These are phyloP conservation scores for Sechiopsis laciniata DNA, from an alignment of 306 rosid genomes.

Conservation along the genomic window DNA sequence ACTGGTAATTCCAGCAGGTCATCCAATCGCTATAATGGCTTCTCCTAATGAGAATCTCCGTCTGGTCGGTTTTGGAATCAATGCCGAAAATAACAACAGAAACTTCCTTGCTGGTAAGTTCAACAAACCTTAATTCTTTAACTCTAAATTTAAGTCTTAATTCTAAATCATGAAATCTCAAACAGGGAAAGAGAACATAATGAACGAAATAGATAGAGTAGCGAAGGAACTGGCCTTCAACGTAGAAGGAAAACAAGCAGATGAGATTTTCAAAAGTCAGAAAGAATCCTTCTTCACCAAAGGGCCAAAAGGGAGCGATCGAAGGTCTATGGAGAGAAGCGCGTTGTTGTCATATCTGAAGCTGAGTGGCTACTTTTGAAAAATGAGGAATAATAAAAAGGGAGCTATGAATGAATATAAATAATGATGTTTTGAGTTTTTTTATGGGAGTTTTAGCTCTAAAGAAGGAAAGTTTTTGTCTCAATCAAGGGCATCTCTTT, in stretches of 20 bases:
- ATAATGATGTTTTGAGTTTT: not conserved
- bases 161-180: not conserved
- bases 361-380: not conserved
- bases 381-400: not conserved
- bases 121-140: too few species aligned
- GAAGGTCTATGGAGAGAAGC: not conserved
- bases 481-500: too few species aligned
- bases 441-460: too few species aligned
- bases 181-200: conserved; percentile 35
- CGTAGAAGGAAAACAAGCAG: conserved; percentile 25
- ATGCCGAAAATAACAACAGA: conserved; percentile 36
- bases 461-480: too few species aligned
- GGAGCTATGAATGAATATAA: not conserved
- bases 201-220: conserved; percentile 26
- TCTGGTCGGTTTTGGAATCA: conserved; percentile 30
- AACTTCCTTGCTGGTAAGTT: conserved; percentile 34
- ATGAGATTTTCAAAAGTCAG: conserved; percentile 28
- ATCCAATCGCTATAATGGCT: conserved; percentile 35
- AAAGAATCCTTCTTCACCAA: conserved; percentile 30
- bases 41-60: conserved; percentile 22
- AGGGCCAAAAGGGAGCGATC: conserved; percentile 15
- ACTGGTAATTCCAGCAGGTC: conserved; percentile 30
- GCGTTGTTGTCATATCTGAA: not conserved
- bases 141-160: too few species aligned
- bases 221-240: conserved; percentile 30